Conservation (phyloP, 2,329 filamentous ascomycete genomes). For the Fusarium brevicatenulatum region DNA sequence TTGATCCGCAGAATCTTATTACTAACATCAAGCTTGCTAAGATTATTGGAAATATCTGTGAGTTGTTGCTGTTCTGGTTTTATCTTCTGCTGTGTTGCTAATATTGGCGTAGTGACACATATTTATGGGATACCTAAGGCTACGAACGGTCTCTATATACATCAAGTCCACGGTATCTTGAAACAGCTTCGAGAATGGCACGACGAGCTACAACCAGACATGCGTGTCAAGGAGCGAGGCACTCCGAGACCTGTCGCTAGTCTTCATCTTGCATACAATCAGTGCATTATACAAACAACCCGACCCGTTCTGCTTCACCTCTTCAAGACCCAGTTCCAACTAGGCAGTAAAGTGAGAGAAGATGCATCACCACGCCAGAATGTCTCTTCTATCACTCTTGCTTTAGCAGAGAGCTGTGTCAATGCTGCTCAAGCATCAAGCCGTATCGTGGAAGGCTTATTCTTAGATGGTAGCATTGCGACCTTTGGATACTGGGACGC, state of each 20-base stretch:
- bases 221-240: conserved; percentile 42
- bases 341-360: conserved; percentile 16
- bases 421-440: conserved; percentile 45
- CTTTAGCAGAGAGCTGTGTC: conserved; percentile 48
- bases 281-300: conserved; percentile 51
- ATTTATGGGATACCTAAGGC: conserved; percentile 46
- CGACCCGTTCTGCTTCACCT: conserved; percentile 46
- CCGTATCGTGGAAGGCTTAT: conserved; percentile 41
- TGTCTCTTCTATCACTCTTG: conserved; percentile 46
- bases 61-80: neutral
- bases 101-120: conserved; percentile 31
- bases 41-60: conserved; percentile 46
- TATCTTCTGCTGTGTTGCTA: accelerated
- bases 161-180: conserved; percentile 43
- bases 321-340: conserved; percentile 46
- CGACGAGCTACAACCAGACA: conserved; percentile 36
- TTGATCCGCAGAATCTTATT: conserved; percentile 43
- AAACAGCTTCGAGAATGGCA: conserved; percentile 46
- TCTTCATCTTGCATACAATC: conserved; percentile 47
- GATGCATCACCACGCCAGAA: conserved; percentile 23
- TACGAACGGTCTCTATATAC: conserved; percentile 44
- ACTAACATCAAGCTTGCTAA: conserved; percentile 45
- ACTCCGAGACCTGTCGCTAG: conserved; percentile 42
- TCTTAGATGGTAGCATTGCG: conserved; percentile 38
- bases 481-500: conserved; percentile 49